Conservation (phyloP, 441 rosid species). For the Gossypium trilobum region DNA sequence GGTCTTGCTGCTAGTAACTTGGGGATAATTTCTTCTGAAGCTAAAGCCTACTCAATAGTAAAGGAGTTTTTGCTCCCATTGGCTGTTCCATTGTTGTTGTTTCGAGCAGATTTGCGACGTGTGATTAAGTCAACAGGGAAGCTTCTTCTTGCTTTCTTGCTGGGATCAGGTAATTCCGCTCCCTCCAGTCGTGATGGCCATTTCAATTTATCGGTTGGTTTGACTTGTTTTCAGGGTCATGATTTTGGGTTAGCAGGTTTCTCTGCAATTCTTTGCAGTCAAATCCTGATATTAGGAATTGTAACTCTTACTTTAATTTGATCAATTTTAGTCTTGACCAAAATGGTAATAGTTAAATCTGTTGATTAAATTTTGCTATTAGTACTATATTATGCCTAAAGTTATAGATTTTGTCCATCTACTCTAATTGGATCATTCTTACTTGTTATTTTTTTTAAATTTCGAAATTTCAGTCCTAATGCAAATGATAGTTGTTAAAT, state of each 20-base stretch:
- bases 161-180: constrained; percentile 50
- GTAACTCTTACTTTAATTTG: no score
- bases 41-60: constrained; percentile 51
- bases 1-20: constrained; percentile 69
- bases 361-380: no score
- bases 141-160: constrained; percentile 58
- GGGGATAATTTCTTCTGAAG: constrained; percentile 48
- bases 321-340: no score
- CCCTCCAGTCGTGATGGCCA: not conserved
- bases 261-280: not conserved
- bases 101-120: constrained; percentile 69
- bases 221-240: not conserved
- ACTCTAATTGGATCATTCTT: no score
- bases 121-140: constrained; percentile 57
- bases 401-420: no score
- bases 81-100: constrained; percentile 62
- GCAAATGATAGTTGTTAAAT: no score
- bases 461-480: no score
- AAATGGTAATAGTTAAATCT: no score
- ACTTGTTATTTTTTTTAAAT: no score
- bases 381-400: no score
- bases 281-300: no score
- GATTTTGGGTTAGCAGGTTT: not conserved
- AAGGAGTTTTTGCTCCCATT: constrained; percentile 58
- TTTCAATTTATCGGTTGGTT: not conserved